Percentiles rank a stretch among this genome's conserved stretches.
These are phyloP conservation scores for Talaromyces verruculosus DNA, from an alignment of 2,329 filamentous ascomycete species.

Conservation along the genomic window DNA sequence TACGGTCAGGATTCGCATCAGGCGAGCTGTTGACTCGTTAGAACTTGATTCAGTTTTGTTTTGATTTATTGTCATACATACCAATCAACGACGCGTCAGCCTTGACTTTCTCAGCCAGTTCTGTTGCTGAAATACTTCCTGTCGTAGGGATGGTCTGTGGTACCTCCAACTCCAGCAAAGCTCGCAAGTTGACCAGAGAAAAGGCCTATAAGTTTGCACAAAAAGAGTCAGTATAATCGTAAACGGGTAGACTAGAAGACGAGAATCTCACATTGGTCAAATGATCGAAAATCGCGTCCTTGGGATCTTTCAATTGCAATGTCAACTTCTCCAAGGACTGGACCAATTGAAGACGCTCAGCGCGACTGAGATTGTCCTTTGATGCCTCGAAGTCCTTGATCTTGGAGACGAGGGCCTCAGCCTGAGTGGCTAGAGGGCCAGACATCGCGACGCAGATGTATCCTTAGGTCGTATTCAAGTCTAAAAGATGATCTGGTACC, in stretches of 20 bases:
- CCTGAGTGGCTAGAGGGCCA: conserved; percentile 20
- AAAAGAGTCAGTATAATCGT: neutral
- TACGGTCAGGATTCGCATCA: conserved; percentile 33
- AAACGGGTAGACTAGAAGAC: neutral
- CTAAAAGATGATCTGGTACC: neutral
- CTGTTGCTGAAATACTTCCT: conserved; percentile 24
- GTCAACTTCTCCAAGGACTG: conserved; percentile 24
- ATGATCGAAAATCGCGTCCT: conserved; percentile 31
- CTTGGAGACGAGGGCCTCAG: conserved; percentile 19
- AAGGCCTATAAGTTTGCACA: neutral
- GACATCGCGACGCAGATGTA: neutral
- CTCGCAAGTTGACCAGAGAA: conserved; percentile 25
- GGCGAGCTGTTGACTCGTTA: conserved; percentile 24
- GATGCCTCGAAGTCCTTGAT: conserved; percentile 22
- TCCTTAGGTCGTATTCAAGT: neutral
- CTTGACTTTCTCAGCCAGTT: conserved; percentile 33
- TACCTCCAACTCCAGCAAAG: conserved; percentile 26
- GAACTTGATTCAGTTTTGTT: neutral
- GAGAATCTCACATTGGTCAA: conserved; percentile 27
- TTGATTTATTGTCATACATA: neutral
- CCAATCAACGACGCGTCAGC: conserved; percentile 32
- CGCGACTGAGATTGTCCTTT: conserved; percentile 13
- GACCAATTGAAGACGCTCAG: conserved; percentile 21
- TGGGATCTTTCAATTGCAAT: conserved; percentile 28
- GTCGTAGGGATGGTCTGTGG: conserved; percentile 31